These are phyloP conservation scores for Tremella mesenterica DNA, from an alignment of 768 basidiomycete species.

Conservation along the genomic window DNA sequence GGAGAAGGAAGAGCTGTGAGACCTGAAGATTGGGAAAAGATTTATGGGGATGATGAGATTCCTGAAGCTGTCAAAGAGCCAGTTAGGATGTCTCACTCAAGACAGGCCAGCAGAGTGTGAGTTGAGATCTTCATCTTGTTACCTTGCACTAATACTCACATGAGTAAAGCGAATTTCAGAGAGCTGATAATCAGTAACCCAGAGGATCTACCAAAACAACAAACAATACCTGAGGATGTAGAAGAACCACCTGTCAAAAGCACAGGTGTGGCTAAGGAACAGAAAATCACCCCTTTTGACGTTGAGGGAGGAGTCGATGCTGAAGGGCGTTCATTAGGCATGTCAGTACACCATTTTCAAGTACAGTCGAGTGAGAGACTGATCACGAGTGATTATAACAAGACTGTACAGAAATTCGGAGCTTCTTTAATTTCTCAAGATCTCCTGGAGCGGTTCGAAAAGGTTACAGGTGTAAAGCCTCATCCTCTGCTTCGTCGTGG, in stretches of 20 bases:
- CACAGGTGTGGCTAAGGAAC: conserved; percentile 47
- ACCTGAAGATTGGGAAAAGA: conserved; percentile 42
- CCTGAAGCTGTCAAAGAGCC: conserved; percentile 42
- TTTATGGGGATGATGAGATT: conserved; percentile 40
- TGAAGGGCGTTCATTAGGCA: conserved; percentile 65
- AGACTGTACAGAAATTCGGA: conserved; percentile 87
- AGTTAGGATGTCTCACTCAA: conserved; percentile 35
- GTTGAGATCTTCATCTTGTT: too few species aligned
- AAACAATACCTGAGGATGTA: not conserved
- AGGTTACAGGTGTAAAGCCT: conserved; percentile 74
- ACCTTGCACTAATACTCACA: too few species aligned
- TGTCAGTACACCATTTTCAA: conserved; percentile 39
- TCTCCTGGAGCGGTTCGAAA: conserved; percentile 80
- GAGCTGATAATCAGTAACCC: not conserved
- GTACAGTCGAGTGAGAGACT: not conserved
- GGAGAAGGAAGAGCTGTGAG: conserved; percentile 28
- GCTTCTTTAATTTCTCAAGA: conserved; percentile 69
- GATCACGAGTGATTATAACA: conserved; percentile 80
- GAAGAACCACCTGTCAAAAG: not conserved
- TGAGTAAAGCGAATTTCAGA: not conserved
- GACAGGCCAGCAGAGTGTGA: conserved; percentile 34
- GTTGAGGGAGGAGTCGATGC: conserved; percentile 80
- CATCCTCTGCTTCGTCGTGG: conserved; percentile 82
- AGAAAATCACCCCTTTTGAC: conserved; percentile 95
- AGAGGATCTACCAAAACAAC: not conserved